Percentiles rank a stretch among this genome's conserved stretches.
These are phyloP conservation scores for Candida michaelii DNA, from an alignment of 805 yeast species.

Conservation along the genomic window DNA sequence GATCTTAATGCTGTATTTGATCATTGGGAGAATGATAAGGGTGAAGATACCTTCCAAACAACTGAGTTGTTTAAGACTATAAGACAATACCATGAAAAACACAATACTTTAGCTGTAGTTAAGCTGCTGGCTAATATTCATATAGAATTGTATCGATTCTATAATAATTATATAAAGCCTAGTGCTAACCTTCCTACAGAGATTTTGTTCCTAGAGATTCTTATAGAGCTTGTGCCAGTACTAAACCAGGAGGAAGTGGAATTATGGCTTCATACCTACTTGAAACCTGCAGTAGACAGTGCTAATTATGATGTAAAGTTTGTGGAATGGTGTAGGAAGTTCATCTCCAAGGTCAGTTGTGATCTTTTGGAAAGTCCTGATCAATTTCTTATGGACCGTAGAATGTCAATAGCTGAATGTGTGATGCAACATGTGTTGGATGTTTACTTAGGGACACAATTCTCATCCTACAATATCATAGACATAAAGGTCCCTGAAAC, in stretches of 20 bases:
- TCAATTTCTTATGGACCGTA: constrained; percentile 16
- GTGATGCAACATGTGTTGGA: constrained; percentile 26
- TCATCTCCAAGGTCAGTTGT: constrained; percentile 23
- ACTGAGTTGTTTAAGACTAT: constrained; percentile 19
- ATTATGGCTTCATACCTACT: constrained; percentile 51
- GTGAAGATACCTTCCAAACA: constrained; percentile 7
- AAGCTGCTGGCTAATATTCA: constrained; percentile 30
- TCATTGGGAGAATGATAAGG: constrained; percentile 18
- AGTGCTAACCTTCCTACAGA: constrained; percentile 32
- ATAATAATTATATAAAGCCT: constrained; percentile 29
- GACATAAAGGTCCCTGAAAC: constrained; percentile 15
- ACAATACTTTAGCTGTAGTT: constrained; percentile 33
- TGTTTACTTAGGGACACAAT: constrained; percentile 23
- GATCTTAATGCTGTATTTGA: constrained; percentile 26
- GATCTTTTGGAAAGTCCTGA: constrained; percentile 22
- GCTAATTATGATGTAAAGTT: constrained; percentile 50
- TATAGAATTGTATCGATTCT: constrained; percentile 36
- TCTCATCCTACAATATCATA: constrained; percentile 15
- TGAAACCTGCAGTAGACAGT: constrained; percentile 55
- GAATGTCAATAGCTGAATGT: constrained; percentile 21
- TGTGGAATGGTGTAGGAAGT: constrained; percentile 29
- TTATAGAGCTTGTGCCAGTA: constrained; percentile 33
- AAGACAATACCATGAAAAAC: constrained; percentile 24
- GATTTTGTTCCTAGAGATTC: constrained; percentile 36
- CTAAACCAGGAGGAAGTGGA: constrained; percentile 31